Base-by-base conservation (phyloP, 176 grass and related monocot genomes). In the Thalia dealbata region DNA sequence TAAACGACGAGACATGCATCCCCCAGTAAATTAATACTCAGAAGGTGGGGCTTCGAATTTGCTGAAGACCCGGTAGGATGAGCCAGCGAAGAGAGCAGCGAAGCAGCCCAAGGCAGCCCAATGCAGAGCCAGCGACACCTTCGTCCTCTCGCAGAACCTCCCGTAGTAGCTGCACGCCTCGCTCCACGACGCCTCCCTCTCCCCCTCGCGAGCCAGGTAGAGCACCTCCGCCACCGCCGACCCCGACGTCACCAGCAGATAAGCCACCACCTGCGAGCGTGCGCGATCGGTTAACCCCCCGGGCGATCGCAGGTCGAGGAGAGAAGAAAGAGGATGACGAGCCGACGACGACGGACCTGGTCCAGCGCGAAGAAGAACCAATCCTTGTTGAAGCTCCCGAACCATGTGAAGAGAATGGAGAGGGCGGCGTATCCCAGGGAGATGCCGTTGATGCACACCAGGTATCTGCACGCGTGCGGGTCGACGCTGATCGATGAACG, bases 181-280 rank as follows among this genome's bases (percentile, higher is more conserved):
- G 38, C 55, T 61, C 56, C 73, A 46, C 22, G 73, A 16, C 7
- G 56, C 58, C 12, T 46, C 14, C 58, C n/a, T 63, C 14, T 61
- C 73, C 1, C 73, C 56, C 56, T 75, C 56, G 3, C 21, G 29
- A n/a, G 73, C 73, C 38, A 63, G 14, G 23, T 75, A 75, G 32
- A 75, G 58, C 21, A 75, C 55, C 19, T 75, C 73, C 1, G 38
- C 55, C 30, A 42, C 73, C 1, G 56, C 73, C 44, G 73, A 75
- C 7, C 58, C 32, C 0, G 73, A 75, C 21, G 55, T 75, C 73
- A 75, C 55, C 73, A 61, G 45, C 35, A 62, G 16, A 45, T 75
- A 62, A 1, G 73, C 55, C 56, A 62, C 56, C 14, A 52, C 13
- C 50, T 73, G 50, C 25, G 1, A 13, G 19, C 23, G 25, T 30